Conservation (phyloP, 768 basidiomycete genomes). For the Lentinus brumalis region DNA sequence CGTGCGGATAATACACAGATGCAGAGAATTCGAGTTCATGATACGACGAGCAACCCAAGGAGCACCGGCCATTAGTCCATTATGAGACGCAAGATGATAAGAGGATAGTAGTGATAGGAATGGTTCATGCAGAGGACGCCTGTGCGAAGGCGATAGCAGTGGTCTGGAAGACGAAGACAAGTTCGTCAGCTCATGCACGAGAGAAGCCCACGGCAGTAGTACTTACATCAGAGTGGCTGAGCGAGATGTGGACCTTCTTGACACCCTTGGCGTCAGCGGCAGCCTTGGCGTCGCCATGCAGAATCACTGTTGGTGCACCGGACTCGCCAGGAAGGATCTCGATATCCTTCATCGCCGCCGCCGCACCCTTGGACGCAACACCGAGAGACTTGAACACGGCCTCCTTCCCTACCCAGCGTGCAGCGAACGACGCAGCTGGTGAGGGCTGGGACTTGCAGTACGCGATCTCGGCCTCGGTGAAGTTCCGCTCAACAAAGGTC, state of each 20-base stretch:
- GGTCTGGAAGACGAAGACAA: conserved; percentile 46
- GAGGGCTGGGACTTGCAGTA: conserved; percentile 91
- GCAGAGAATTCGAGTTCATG: conserved; percentile 2
- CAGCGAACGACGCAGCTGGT: conserved; percentile 88
- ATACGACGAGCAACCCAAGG: conserved; percentile 8
- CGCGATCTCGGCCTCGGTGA: conserved; percentile 82
- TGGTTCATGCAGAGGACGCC: conserved; percentile 45
- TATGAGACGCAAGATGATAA: conserved; percentile 7
- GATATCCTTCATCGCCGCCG: conserved; percentile 95
- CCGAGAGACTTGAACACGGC: conserved; percentile 96
- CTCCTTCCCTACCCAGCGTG: conserved; percentile 97
- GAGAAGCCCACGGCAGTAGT: neutral
- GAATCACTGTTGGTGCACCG: conserved; percentile 77
- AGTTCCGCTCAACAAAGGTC: conserved; percentile 89
- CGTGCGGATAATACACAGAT: conserved; percentile 8
- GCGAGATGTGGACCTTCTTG: conserved; percentile 73
- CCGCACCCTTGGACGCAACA: conserved; percentile 87
- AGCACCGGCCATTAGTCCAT: neutral
- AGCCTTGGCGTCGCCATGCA: conserved; percentile 78
- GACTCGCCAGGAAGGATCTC: conserved; percentile 82
- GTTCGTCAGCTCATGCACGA: conserved; percentile 16
- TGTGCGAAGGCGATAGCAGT: conserved; percentile 89
- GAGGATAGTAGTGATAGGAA: neutral
- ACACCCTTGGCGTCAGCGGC: conserved; percentile 77
- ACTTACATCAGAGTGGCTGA: conserved; percentile 92